phyloP scores from a whole-genome alignment of 1,139 yeast genomes.

The Yamadazyma triangularis region DNA sequence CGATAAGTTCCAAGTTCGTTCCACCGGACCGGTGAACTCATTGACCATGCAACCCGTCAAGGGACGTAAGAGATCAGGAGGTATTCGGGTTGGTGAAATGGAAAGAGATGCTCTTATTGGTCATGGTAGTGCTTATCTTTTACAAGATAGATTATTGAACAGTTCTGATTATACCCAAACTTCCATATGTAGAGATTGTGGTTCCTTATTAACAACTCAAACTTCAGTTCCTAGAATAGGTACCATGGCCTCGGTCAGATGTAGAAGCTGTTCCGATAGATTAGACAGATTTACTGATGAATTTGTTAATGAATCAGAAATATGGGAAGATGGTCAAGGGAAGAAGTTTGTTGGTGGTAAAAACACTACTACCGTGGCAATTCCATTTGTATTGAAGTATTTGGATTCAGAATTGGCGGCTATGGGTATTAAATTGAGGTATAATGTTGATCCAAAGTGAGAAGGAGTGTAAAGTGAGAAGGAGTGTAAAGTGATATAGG shows the following conservation, averaged over 20 bases:
- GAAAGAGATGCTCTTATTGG: slow-evolving; percentile 99
- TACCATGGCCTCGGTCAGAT: slow-evolving; percentile 67
- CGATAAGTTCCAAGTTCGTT: slow-evolving; percentile 98
- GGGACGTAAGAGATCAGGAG: slow-evolving; percentile 98
- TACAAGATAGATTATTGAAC: slow-evolving; percentile 92
- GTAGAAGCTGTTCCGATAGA: slow-evolving; percentile 85
- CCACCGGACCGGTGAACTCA: slow-evolving; percentile 96
- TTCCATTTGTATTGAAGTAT: slow-evolving; percentile 94
- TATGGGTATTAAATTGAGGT: slow-evolving; percentile 94
- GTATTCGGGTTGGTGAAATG: slow-evolving; percentile 99
- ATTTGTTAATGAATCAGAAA: slow-evolving; percentile 65
- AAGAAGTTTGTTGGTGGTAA: slow-evolving; percentile 88
- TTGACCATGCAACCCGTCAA: slow-evolving; percentile 99
- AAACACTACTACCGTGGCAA: slow-evolving; percentile 88
- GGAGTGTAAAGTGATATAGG: no score
- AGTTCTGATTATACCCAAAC: slow-evolving; percentile 96
- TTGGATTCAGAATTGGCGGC: slow-evolving; percentile 95
- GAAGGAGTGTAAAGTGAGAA: no score
- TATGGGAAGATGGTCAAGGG: slow-evolving; percentile 98
- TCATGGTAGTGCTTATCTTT: slow-evolving; percentile 94
- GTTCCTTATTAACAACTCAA: slow-evolving; percentile 86
- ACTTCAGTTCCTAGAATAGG: slow-evolving; percentile 90
- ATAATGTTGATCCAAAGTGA: slow-evolving; percentile 62
- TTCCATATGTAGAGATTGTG: slow-evolving; percentile 86
- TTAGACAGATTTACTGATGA: slow-evolving; percentile 42